A percentile compares a stretch with the other conserved stretches of the same genome.
Conservation (phyloP, 768 basidiomycete genomes). For the Collybia sp. region DNA sequence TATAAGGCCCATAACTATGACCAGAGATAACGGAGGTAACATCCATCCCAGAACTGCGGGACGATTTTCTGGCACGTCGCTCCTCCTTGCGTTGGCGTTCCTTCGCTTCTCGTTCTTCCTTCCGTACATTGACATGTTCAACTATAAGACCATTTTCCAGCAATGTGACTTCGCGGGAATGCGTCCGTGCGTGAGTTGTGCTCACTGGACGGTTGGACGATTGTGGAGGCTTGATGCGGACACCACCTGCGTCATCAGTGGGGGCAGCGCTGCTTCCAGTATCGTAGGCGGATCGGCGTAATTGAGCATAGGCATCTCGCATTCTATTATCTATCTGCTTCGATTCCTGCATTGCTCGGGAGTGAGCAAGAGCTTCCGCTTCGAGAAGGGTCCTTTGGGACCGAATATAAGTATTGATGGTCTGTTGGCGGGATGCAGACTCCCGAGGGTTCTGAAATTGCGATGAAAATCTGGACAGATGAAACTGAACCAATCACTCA, state of each 20-base stretch:
- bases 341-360: conserved; percentile 75
- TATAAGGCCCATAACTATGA: conserved; percentile 47
- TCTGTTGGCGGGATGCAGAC: conserved; percentile 79
- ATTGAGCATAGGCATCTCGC: conserved; percentile 75
- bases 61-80: conserved; percentile 68
- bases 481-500: conserved; percentile 30
- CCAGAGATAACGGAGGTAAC: conserved; percentile 71
- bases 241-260: conserved; percentile 54
- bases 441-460: conserved; percentile 79
- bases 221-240: conserved; percentile 66
- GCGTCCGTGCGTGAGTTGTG: conserved; percentile 38
- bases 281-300: conserved; percentile 78
- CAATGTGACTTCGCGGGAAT: conserved; percentile 71
- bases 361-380: conserved; percentile 76
- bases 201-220: conserved; percentile 34
- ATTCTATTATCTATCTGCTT: conserved; percentile 70
- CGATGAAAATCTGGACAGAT: conserved; percentile 6
- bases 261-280: conserved; percentile 41
- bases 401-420: conserved; percentile 77
- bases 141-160: conserved; percentile 89
- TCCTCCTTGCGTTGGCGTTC: conserved; percentile 70
- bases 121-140: conserved; percentile 80
- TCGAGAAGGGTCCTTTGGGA: conserved; percentile 77
- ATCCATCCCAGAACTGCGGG: conserved; percentile 65
- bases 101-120: conserved; percentile 71